Conservation (phyloP, 441 rosid species). For the Corymbia citriodora region DNA sequence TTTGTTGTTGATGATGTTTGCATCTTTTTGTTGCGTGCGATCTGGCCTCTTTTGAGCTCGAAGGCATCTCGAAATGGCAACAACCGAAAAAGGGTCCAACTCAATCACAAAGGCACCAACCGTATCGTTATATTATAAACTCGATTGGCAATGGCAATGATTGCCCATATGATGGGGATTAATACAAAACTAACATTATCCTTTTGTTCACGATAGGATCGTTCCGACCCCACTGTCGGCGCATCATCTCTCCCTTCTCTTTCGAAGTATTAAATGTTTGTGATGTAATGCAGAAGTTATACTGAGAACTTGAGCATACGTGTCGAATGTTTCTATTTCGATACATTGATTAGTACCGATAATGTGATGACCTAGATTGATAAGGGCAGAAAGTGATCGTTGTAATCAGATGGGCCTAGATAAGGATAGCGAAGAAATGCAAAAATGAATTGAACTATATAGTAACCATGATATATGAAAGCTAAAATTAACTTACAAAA, state of each 20-base stretch:
- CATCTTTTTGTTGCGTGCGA: not conserved
- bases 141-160: not conserved
- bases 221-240: not conserved
- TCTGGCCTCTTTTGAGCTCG: not conserved
- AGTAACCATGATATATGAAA: no score
- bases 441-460: no score
- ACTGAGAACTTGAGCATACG: not conserved
- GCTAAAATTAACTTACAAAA: no score
- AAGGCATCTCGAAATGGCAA: not conserved
- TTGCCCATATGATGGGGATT: not conserved
- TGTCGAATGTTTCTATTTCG: not conserved
- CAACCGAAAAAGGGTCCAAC: not conserved
- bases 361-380: no score
- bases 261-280: not conserved
- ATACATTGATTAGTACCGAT: not conserved
- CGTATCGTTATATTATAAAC: not conserved
- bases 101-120: not conserved
- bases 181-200: not conserved
- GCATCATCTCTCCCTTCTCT: not conserved
- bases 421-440: no score
- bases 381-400: no score
- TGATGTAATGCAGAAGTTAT: not conserved
- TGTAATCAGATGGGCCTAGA: no score
- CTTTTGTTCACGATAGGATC: not conserved
- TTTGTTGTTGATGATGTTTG: not conserved